Percentiles rank a stretch among this genome's conserved stretches.
Evolutionary conservation across 1,284 basidiomycete species (phyloP).

Genomic region (Moniliella sp.): DNA sequence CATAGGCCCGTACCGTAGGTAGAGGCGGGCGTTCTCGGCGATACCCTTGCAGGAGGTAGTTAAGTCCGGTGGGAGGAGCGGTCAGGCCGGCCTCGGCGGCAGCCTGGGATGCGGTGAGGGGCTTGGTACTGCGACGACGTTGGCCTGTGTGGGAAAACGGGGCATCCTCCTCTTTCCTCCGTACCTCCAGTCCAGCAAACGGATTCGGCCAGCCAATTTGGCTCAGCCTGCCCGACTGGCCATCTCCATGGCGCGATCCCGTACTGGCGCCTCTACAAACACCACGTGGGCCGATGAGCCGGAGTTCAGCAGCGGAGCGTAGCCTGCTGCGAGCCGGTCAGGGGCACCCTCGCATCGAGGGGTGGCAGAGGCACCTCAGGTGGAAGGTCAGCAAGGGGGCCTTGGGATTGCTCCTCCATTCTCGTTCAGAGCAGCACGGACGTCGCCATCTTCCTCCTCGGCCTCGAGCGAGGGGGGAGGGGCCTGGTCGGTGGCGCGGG

Average conservation of each 20-base stretch:
- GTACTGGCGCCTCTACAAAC: constrained; percentile 15
- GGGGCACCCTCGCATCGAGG: constrained; percentile 4
- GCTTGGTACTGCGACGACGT: no score
- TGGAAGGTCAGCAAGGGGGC: constrained; percentile 1
- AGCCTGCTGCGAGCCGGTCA: constrained; percentile 1
- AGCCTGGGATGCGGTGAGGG: constrained; percentile 1
- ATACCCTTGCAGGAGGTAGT: constrained; percentile 11
- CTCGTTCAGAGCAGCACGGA: neutral
- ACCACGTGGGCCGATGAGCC: constrained; percentile 17
- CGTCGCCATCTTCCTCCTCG: neutral
- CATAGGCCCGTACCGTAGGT: constrained; percentile 7
- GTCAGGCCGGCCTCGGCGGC: constrained; percentile 4
- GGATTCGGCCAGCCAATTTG: no score
- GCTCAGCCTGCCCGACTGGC: no score
- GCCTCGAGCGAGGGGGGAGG: neutral
- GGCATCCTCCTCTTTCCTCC: no score
- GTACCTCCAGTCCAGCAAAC: no score
- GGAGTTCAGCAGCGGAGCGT: constrained; percentile 8
- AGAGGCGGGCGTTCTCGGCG: constrained; percentile 10
- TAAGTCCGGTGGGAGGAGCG: constrained; percentile 10
- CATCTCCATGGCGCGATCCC: constrained; percentile 10
- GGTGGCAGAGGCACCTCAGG: neutral
- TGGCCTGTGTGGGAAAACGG: no score
- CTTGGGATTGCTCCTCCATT: constrained; percentile 4
- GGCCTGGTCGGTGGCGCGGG: no score